Evolutionary conservation across 805 yeast species (phyloP).

Genomic region (Cyberlindnera galapagoensis): DNA sequence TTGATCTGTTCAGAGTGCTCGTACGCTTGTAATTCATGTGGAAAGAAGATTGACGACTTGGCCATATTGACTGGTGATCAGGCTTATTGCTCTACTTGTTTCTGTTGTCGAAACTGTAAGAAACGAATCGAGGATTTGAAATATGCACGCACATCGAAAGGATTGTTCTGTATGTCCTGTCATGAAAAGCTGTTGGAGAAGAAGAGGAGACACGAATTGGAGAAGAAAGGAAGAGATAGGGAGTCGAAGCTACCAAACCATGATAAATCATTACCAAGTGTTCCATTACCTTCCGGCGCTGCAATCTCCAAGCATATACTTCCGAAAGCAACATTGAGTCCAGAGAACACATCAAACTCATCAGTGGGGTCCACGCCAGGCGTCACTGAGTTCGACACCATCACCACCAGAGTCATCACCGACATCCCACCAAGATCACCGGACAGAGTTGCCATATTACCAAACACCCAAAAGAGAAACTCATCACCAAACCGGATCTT

Average conservation of each 20-base stretch:
- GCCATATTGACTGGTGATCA: slow-evolving; percentile 94
- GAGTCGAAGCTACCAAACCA: slow-evolving; percentile 6
- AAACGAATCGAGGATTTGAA: slow-evolving; percentile 79
- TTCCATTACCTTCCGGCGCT: slow-evolving; percentile 11
- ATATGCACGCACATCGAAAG: slow-evolving; percentile 90
- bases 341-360: no score
- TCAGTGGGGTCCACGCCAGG: slow-evolving; percentile 17
- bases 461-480: slow-evolving; percentile 1
- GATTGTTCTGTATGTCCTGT: slow-evolving; percentile 88
- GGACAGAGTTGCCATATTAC: slow-evolving; percentile 8
- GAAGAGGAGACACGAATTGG: slow-evolving; percentile 55
- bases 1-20: slow-evolving; percentile 87
- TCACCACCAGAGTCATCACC: slow-evolving; percentile 4
- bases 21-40: slow-evolving; percentile 83
- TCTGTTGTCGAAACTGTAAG: slow-evolving; percentile 84
- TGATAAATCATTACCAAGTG: slow-evolving; percentile 19
- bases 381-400: slow-evolving; percentile 3
- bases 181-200: slow-evolving; percentile 78
- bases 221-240: slow-evolving; percentile 18
- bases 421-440: slow-evolving; percentile 22
- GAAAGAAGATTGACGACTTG: slow-evolving; percentile 81
- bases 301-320: slow-evolving; percentile 5
- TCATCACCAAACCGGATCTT: slow-evolving; percentile 2
- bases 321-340: no score
- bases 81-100: slow-evolving; percentile 88